A percentile compares a stretch with the other conserved stretches of the same genome.
phyloP scores from a whole-genome alignment of 345 rosid genomes.

The Stellera chamaejasme region DNA sequence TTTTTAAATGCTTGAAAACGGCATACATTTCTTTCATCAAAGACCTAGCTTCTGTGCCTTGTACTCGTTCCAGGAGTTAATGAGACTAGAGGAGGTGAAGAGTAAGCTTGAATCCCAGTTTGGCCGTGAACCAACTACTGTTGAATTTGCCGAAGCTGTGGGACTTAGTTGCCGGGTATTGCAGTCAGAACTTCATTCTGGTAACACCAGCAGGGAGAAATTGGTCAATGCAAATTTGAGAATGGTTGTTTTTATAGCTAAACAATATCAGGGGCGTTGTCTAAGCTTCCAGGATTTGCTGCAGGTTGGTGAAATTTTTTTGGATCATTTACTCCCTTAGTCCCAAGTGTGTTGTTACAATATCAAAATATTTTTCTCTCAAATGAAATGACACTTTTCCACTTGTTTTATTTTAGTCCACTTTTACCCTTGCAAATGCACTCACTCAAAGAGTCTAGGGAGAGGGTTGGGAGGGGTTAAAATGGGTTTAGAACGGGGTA shows the following conservation, averaged over 20 bases:
- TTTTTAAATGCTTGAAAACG: constrained; percentile 1
- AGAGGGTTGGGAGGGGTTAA: no score
- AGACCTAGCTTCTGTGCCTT: constrained; percentile 6
- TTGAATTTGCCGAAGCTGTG: constrained; percentile 74
- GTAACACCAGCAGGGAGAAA: constrained; percentile 58
- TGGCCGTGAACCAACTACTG: constrained; percentile 66
- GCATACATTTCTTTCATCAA: constrained; percentile 5
- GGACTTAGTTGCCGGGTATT: constrained; percentile 46
- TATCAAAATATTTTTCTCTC: no score
- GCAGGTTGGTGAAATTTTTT: constrained; percentile 37
- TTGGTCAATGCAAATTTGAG: constrained; percentile 69
- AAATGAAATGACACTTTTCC: no score
- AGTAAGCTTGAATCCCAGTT: constrained; percentile 56
- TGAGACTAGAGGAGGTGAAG: constrained; percentile 56
- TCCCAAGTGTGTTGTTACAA: no score
- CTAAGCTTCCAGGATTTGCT: constrained; percentile 70
- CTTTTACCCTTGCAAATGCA: no score
- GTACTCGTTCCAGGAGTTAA: constrained; percentile 44
- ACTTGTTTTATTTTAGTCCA: no score
- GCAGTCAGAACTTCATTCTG: constrained; percentile 53
- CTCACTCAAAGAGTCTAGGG: no score
- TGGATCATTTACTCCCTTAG: no score
- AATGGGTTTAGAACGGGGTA: no score
- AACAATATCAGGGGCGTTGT: constrained; percentile 74
- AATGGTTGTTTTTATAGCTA: constrained; percentile 80